Base-by-base conservation (phyloP, 2,329 filamentous ascomycete genomes). In the Lachnellula suecica region DNA sequence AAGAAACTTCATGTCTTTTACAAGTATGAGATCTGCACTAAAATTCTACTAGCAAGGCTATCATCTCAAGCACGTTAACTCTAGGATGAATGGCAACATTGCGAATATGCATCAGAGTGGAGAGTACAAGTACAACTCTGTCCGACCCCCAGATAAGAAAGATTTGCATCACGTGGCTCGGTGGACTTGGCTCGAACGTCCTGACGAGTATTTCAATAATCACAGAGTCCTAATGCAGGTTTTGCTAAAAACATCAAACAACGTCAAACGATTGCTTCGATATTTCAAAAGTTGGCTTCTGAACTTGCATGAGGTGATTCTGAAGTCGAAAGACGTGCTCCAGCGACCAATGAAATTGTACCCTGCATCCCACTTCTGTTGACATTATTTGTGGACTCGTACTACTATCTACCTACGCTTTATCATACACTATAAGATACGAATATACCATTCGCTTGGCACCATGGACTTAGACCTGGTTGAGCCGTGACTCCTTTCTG, bases 281-380 rank as follows among this genome's bases (percentile, higher is more conserved):
- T 11, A 35, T 35, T 35, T 4, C 10, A n/a, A 35, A 15, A 35
- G 4, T 41, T 41, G 3, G 11, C 31, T 23, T 34, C 17, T 40
- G 35, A n/a, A 11, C 4, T 11, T 17, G 19, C 11, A 52, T 52
- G 44, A 49, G 40, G 41, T 48, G 25, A 49, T 49, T 45, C 34
- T 19, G 38, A 24, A 34, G 20, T n/a, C n/a, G 35, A 22, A 53
- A 49, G 40, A 41, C 41, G 45, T 49, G 51, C 45, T 49, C 20
- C 15, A 24, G 20, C 6, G 19, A 47, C 9, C n/a, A 22, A 20
- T n/a, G 15, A 10, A 24, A 17, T 44, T 29, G 19, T 23, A 20
- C n/a, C 20, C 24, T 29, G 4, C 31, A 35, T 17, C 42, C 50
- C 44, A 47, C 44, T 48, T 47, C 48, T 31, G 19, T 13, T 35